Evolutionary conservation across 257 asterid genomes (phyloP).

Genomic region (Primulina huaijiensis): DNA sequence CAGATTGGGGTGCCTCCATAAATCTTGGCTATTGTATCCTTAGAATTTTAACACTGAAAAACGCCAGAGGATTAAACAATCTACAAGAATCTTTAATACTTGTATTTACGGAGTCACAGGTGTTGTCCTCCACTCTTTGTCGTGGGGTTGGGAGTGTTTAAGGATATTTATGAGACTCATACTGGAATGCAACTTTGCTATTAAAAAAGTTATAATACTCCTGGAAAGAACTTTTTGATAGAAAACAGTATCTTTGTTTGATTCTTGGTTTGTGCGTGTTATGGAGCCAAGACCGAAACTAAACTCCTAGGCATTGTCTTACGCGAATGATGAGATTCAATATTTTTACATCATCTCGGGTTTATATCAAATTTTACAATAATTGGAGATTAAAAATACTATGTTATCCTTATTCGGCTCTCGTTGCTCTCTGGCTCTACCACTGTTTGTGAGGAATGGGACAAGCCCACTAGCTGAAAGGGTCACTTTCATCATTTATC

Average conservation of each 20-base stretch:
- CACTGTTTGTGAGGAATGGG: constrained; percentile 20
- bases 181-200: constrained; percentile 25
- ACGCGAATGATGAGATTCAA: too few relatives aligned
- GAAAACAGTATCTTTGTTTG: constrained; percentile 31
- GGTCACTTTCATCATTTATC: constrained; percentile 27
- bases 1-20: constrained; percentile 42
- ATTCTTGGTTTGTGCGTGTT: neutral
- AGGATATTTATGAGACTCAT: constrained; percentile 24
- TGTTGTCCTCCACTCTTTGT: neutral
- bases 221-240: constrained; percentile 26
- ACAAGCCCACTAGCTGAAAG: constrained; percentile 27
- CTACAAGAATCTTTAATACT: neutral
- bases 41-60: neutral
- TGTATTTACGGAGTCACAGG: neutral
- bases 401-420: too few relatives aligned
- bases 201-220: constrained; percentile 27
- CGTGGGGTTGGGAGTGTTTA: neutral
- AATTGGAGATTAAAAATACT: too few relatives aligned
- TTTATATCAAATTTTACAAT: too few relatives aligned
- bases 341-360: too few relatives aligned
- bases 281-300: neutral
- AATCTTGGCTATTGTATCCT: neutral
- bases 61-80: neutral
- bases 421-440: neutral
- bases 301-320: too few relatives aligned